A percentile compares a stretch with the other conserved stretches of the same genome.
Evolutionary conservation across 2,329 filamentous ascomycete species (phyloP).

Genomic region (Sclerotinia spermophila): DNA sequence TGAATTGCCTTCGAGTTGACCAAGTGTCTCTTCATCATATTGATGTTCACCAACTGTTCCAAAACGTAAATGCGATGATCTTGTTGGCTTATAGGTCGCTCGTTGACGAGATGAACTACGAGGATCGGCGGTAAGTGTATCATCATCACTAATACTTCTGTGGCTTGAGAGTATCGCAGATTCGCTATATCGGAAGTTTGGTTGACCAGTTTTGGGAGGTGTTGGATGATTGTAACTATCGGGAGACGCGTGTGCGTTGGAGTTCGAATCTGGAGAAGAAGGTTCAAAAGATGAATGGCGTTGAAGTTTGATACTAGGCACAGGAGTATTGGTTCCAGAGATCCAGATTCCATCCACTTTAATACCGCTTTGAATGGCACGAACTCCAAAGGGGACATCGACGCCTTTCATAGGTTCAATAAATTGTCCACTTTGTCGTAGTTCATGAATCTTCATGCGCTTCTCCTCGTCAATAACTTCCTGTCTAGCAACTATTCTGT

Average conservation of each 20-base stretch:
- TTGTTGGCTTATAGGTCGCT: conserved; percentile 36
- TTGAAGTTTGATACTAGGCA: conserved; percentile 25
- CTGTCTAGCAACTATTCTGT: conserved; percentile 53
- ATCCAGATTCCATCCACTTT: conserved; percentile 85
- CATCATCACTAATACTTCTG: conserved; percentile 16
- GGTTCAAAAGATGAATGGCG: conserved; percentile 21
- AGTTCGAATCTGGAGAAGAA: conserved; percentile 4
- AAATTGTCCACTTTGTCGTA: conserved; percentile 50
- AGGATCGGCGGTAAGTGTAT: background rate
- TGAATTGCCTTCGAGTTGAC: conserved; percentile 29
- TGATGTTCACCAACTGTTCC: conserved; percentile 30
- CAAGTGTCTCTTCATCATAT: conserved; percentile 32
- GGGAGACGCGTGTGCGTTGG: conserved; percentile 11
- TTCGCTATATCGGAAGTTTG: conserved; percentile 7
- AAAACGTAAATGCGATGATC: conserved; percentile 37
- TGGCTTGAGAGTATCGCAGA: conserved; percentile 11
- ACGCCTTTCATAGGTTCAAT: conserved; percentile 40
- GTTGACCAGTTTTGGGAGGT: background rate
- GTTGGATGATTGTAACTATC: conserved; percentile 3
- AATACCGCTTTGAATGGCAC: conserved; percentile 78
- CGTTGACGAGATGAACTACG: conserved; percentile 19
- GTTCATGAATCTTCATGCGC: conserved; percentile 49
- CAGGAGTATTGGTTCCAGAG: conserved; percentile 31
- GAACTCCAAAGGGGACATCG: conserved; percentile 80
- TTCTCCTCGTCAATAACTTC: conserved; percentile 65